Percentiles rank a stretch among this genome's conserved stretches.
phyloP scores from a whole-genome alignment of 2,329 filamentous ascomycete species.

The Fusarium cicatricum region DNA sequence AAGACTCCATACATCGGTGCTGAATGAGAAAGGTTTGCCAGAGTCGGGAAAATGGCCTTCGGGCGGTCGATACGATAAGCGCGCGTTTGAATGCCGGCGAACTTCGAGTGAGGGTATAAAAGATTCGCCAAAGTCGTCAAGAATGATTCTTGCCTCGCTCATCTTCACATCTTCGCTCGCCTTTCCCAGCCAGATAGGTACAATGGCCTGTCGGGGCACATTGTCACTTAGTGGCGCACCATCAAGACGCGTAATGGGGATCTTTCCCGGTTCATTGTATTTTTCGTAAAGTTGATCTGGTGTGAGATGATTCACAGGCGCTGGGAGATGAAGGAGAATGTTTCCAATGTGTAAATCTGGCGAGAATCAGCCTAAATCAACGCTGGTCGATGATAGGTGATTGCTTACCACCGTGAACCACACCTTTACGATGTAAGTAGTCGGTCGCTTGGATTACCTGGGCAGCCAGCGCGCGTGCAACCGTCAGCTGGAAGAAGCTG shows the following conservation, averaged over 20 bases:
- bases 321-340: conserved; percentile 41
- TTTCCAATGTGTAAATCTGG: conserved; percentile 48
- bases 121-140: conserved; percentile 48
- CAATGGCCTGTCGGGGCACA: conserved; percentile 43
- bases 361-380: neutral
- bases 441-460: conserved; percentile 44
- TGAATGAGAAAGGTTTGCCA: conserved; percentile 43
- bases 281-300: conserved; percentile 35
- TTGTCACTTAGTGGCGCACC: conserved; percentile 22
- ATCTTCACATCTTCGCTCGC: conserved; percentile 42
- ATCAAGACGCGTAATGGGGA: conserved; percentile 30
- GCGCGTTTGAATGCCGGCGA: conserved; percentile 41
- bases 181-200: conserved; percentile 46
- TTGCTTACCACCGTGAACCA: conserved; percentile 48
- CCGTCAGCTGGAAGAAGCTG: conserved; percentile 38
- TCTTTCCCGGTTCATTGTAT: conserved; percentile 32
- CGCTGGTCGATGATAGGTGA: too few species aligned
- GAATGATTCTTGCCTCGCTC: conserved; percentile 25
- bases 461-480: conserved; percentile 41
- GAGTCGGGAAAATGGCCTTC: conserved; percentile 47
- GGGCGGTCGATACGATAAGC: conserved; percentile 43
- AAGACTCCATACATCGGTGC: conserved; percentile 53
- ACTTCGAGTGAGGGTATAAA: conserved; percentile 40
- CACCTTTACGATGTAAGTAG: conserved; percentile 41
- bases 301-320: conserved; percentile 32